Percentiles rank a stretch among this genome's conserved stretches.
Evolutionary conservation across 2,329 filamentous ascomycete species (phyloP).

Genomic region (Aspergillus sp.): DNA sequence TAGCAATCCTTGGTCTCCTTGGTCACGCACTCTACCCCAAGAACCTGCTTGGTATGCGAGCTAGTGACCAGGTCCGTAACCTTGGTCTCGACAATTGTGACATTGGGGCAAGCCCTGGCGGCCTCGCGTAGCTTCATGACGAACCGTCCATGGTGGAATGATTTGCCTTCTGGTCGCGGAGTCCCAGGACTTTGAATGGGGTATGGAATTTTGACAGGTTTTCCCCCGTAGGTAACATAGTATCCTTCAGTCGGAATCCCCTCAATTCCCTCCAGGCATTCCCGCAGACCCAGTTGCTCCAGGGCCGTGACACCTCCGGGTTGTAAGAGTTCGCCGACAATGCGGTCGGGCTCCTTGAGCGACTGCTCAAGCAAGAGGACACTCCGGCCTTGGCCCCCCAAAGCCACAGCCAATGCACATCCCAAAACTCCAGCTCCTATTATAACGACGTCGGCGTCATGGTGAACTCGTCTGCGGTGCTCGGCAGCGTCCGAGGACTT

Average conservation of each 20-base stretch:
- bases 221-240: conserved; percentile 77
- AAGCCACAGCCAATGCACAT: conserved; percentile 77
- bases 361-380: conserved; percentile 87
- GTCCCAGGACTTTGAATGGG: conserved; percentile 56
- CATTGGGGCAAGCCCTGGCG: conserved; percentile 73
- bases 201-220: conserved; percentile 75
- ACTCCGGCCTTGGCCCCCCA: conserved; percentile 85
- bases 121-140: conserved; percentile 77
- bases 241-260: conserved; percentile 81
- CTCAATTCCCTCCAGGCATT: conserved; percentile 88
- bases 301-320: conserved; percentile 84
- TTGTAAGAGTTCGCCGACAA: conserved; percentile 92
- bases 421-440: conserved; percentile 90
- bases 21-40: conserved; percentile 78
- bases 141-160: conserved; percentile 94
- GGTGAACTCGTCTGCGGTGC: conserved; percentile 53
- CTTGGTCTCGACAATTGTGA: conserved; percentile 88
- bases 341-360: conserved; percentile 89
- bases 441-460: conserved; percentile 79
- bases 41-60: conserved; percentile 66
- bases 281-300: conserved; percentile 72
- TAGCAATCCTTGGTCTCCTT: conserved; percentile 68
- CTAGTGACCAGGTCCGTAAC: conserved; percentile 73
- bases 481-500: conserved; percentile 33
- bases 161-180: conserved; percentile 67